Conservation (phyloP, 2,329 filamentous ascomycete genomes). For the Trichoderma gracile region DNA sequence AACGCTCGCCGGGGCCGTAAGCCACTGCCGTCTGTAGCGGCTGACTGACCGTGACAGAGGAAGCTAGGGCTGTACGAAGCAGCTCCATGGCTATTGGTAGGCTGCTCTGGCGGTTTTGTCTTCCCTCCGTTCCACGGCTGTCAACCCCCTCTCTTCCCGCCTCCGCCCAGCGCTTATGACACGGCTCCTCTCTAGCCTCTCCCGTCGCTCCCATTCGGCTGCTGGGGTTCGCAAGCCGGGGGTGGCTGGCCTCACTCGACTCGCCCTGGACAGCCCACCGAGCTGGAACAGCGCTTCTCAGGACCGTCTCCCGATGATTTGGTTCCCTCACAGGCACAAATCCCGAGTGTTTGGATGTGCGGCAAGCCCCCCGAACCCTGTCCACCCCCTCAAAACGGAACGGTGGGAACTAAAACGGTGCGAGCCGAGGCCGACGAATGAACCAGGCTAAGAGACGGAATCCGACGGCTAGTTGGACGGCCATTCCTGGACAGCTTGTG, state of each 20-base stretch:
- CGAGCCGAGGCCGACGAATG: conserved; percentile 41
- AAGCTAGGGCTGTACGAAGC: neutral
- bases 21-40: conserved; percentile 18
- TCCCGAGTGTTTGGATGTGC: conserved; percentile 25
- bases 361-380: conserved; percentile 32
- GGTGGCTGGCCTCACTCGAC: conserved; percentile 21
- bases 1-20: neutral
- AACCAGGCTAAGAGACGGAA: conserved; percentile 37
- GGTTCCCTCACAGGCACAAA: conserved; percentile 9
- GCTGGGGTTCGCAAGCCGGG: conserved; percentile 20
- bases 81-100: neutral
- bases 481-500: conserved; percentile 26
- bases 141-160: conserved; percentile 4
- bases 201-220: conserved; percentile 14
- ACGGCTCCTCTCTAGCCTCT: neutral
- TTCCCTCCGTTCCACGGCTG: neutral
- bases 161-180: conserved; percentile 7
- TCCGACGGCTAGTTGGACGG: conserved; percentile 34
- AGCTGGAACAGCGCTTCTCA: conserved; percentile 17
- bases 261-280: conserved; percentile 17
- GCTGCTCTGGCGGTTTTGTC: conserved; percentile 10
- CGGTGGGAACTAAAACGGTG: conserved; percentile 37
- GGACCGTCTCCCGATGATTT: conserved; percentile 16
- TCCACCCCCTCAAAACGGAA: conserved; percentile 28
- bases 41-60: conserved; percentile 10